Percentiles rank a stretch among this genome's conserved stretches.
These are phyloP conservation scores for Ricinus communis DNA, from an alignment of 345 rosid species.

Conservation along the genomic window DNA sequence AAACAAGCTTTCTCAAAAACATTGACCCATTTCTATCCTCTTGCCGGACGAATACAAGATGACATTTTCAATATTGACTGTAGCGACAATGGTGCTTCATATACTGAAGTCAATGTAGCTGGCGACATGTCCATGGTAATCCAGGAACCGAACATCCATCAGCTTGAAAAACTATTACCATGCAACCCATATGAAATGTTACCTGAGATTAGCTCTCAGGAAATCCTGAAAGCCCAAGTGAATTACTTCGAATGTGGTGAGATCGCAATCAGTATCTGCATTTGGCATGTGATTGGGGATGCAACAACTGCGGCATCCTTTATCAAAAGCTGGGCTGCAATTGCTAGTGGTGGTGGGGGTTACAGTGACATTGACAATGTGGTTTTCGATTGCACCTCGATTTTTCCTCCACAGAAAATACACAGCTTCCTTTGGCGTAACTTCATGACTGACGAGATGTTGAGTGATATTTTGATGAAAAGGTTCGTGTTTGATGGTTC, in stretches of 20 bases:
- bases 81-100: slow-evolving; percentile 7
- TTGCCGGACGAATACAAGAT: neutral
- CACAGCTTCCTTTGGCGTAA: neutral
- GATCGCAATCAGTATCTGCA: slow-evolving; percentile 12
- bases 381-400: slow-evolving; percentile 17
- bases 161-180: neutral
- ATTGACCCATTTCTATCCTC: slow-evolving; percentile 1
- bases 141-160: neutral
- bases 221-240: slow-evolving; percentile 6
- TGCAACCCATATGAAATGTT: neutral
- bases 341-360: neutral
- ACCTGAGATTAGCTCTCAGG: neutral
- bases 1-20: slow-evolving; percentile 7
- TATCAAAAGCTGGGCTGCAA: slow-evolving; percentile 13
- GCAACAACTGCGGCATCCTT: slow-evolving; percentile 10
- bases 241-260: slow-evolving; percentile 27
- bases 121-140: slow-evolving; percentile 5
- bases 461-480: neutral
- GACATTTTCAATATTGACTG: neutral
- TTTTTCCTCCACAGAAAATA: slow-evolving; percentile 28
- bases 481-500: slow-evolving; percentile 12
- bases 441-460: neutral
- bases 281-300: slow-evolving; percentile 23
- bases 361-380: neutral
- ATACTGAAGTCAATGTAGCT: neutral